Evolutionary conservation across 2,329 filamentous ascomycete species (phyloP), one percentile per base, ranked within the genome.

Genomic region (Septoria petroselini): DNA sequence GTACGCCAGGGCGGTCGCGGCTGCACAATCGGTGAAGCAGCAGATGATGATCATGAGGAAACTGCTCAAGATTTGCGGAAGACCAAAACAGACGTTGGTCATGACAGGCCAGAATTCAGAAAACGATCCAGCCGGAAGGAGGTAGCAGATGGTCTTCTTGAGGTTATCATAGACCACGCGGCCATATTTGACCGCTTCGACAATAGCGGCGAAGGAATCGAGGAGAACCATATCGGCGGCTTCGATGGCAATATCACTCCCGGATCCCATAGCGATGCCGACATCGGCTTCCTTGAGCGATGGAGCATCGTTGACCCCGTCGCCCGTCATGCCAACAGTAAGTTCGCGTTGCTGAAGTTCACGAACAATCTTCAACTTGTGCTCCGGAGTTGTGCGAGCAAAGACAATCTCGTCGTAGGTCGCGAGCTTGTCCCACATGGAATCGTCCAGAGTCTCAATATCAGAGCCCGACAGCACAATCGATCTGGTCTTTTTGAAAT

Each of bases 131-230:
- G 86, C 86, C 0, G 85, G 85, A 0, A 89, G 74, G 2, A 89
- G 73, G 62, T 89, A 89, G n/a, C 81, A 79, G 53, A 88, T 81
- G 0, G 80, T 84, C 74, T 91, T 90, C 66, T 87, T 86, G 42
- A 90, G 70, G 60, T 90, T 90, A 66, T 89, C 84, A 68, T 86
- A 90, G n/a, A 89, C 84, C 4, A 87, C 79, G 11, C 86, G 78
- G 0, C 86, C 86, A 52, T 85, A 88, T 55, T 82, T 75, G 2
- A 90, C 80, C 1, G 86, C 86, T 62, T 85, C 79, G 4, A 89
- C 81, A 25, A 91, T 79, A 1, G 83, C 84, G 0, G 80, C 77
- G 62, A 91, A 90, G 0, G 80, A 82, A 44, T 89, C 86, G 4
- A 84, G 68, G 58, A 85, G 63, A 0, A 83, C 78, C 76, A 83